phyloP scores from a whole-genome alignment of 2,329 filamentous ascomycete species.

The Aspergillus puulaauensis region DNA sequence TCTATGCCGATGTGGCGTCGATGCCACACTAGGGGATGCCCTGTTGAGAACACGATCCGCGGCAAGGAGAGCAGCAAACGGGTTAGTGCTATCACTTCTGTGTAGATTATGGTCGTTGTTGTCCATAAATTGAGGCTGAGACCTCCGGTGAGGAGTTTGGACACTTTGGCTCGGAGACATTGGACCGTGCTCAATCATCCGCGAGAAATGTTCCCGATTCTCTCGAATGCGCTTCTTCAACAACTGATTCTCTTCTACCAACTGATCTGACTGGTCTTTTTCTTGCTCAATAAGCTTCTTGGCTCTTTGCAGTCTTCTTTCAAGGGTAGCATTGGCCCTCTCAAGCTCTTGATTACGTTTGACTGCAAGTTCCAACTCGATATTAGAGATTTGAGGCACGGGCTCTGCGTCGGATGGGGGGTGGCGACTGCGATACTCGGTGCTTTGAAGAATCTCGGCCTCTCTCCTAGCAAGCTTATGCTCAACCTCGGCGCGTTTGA shows the following conservation, averaged over 20 bases:
- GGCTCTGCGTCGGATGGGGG: constrained; percentile 52
- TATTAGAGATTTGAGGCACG: constrained; percentile 36
- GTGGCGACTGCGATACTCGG: constrained; percentile 68
- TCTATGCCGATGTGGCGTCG: constrained; percentile 61
- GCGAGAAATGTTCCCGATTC: constrained; percentile 82
- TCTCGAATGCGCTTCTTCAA: constrained; percentile 82
- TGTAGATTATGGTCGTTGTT: constrained; percentile 42
- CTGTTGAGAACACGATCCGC: constrained; percentile 75
- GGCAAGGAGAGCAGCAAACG: constrained; percentile 74
- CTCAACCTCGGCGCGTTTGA: constrained; percentile 85
- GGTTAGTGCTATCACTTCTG: constrained; percentile 57
- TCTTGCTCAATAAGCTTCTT: constrained; percentile 77
- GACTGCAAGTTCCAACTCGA: constrained; percentile 61
- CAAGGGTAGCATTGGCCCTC: constrained; percentile 64
- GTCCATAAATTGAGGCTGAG: constrained; percentile 41
- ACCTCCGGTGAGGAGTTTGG: constrained; percentile 45
- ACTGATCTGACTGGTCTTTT: constrained; percentile 67
- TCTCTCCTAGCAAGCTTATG: constrained; percentile 88
- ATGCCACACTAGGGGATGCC: constrained; percentile 71
- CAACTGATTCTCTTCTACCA: constrained; percentile 74
- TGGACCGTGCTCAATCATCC: constrained; percentile 73
- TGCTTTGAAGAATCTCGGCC: constrained; percentile 76
- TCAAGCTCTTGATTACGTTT: constrained; percentile 64
- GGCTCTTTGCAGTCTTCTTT: constrained; percentile 67
- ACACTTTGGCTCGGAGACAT: constrained; percentile 57